Conservation (phyloP, 2,329 filamentous ascomycete species). For the Botrytis medusae region DNA sequence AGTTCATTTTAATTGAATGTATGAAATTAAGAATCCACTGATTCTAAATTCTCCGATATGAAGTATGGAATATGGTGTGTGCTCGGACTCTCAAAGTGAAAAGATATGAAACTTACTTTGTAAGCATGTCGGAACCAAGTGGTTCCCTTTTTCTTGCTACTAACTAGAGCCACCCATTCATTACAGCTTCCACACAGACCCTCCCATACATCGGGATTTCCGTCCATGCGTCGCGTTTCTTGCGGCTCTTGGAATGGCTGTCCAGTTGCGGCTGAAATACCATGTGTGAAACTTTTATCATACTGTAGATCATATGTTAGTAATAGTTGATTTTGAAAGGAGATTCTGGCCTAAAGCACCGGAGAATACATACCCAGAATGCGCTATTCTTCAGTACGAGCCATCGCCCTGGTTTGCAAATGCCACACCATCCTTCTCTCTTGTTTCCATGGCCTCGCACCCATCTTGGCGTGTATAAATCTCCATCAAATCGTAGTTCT, state of each 20-base stretch:
- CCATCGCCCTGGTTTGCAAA: slow-evolving; percentile 84
- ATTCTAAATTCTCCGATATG: not conserved
- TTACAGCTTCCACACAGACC: slow-evolving; percentile 75
- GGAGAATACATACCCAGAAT: slow-evolving; percentile 55
- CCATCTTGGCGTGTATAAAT: slow-evolving; percentile 81
- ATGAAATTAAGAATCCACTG: not conserved
- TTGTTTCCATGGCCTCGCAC: slow-evolving; percentile 84
- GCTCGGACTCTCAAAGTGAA: not conserved
- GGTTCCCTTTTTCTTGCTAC: slow-evolving; percentile 88
- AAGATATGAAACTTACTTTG: slow-evolving; percentile 57
- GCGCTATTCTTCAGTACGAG: slow-evolving; percentile 86
- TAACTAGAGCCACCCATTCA: slow-evolving; percentile 78
- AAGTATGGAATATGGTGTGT: not conserved
- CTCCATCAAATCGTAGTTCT: slow-evolving; percentile 73
- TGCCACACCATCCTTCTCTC: slow-evolving; percentile 85
- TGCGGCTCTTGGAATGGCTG: slow-evolving; percentile 75
- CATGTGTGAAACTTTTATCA: slow-evolving; percentile 87
- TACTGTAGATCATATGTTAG: slow-evolving; percentile 51
- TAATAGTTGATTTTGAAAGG: not conserved
- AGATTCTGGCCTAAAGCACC: not conserved
- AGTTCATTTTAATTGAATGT: not conserved
- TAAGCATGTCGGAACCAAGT: slow-evolving; percentile 90
- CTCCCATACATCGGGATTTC: slow-evolving; percentile 80
- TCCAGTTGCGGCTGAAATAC: slow-evolving; percentile 79
- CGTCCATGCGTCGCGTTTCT: slow-evolving; percentile 72